A percentile compares a stretch with the other conserved stretches of the same genome.
Conservation (phyloP, 2,329 filamentous ascomycete species). For the Blumeria hordei region DNA sequence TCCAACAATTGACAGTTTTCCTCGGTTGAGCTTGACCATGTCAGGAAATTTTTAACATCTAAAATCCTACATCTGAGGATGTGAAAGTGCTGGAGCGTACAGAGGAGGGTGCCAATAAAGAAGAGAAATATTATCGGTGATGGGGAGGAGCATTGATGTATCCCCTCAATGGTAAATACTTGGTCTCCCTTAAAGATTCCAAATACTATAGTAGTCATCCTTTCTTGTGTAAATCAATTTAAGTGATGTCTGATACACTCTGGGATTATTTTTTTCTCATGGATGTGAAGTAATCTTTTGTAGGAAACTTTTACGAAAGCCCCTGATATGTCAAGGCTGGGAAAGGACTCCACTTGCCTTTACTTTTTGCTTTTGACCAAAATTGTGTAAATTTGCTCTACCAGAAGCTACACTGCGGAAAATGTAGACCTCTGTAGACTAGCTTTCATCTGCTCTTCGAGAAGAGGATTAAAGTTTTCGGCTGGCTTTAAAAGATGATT, state of each 20-base stretch:
- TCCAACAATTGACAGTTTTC: background rate
- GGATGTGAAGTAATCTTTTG: background rate
- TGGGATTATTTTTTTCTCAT: background rate
- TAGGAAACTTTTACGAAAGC: no score
- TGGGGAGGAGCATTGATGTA: background rate
- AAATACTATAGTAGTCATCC: background rate
- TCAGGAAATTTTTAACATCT: background rate
- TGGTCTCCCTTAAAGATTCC: background rate
- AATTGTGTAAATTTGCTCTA: background rate
- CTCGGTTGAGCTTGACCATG: background rate
- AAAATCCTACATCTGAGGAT: background rate
- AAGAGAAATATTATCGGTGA: no score
- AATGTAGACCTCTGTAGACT: background rate
- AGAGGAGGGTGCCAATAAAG: background rate
- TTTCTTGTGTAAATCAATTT: background rate
- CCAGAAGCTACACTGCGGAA: background rate
- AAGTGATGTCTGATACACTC: background rate
- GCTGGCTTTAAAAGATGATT: background rate
- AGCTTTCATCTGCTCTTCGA: background rate
- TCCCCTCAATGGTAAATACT: background rate
- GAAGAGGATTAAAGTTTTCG: background rate
- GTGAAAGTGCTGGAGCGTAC: background rate
- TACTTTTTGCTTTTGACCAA: background rate
- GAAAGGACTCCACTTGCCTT: background rate
- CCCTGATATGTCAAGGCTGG: background rate